Evolutionary conservation across 768 basidiomycete species (phyloP).

Genomic region (Lactifluus volemus): DNA sequence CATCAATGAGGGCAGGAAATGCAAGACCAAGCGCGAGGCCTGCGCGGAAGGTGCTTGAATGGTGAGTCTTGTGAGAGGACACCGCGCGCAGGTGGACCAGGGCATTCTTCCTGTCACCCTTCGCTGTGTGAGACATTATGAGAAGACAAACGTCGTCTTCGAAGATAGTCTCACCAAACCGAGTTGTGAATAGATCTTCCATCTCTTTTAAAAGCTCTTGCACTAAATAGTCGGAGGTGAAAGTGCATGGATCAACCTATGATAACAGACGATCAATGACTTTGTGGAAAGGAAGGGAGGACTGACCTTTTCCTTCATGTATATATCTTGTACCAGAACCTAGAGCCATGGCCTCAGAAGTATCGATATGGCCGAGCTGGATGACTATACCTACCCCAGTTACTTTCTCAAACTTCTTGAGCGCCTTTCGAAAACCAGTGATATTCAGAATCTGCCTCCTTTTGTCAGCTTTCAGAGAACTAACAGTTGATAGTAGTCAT

Average conservation of each 20-base stretch:
- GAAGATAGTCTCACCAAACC: slow-evolving; percentile 52
- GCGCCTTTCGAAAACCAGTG: slow-evolving; percentile 79
- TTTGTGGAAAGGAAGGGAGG: neutral
- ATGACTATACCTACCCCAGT: slow-evolving; percentile 47
- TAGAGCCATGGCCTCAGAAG: slow-evolving; percentile 22
- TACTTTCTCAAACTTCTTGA: slow-evolving; percentile 81
- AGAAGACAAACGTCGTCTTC: neutral
- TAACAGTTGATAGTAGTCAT: slow-evolving; percentile 11
- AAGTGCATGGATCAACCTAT: slow-evolving; percentile 58
- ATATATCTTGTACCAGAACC: slow-evolving; percentile 65
- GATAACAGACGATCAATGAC: neutral
- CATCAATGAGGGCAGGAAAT: slow-evolving; percentile 56
- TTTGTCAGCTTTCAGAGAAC: slow-evolving; percentile 12
- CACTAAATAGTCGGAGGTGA: slow-evolving; percentile 55
- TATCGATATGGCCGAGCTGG: neutral
- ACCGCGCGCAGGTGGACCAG: slow-evolving; percentile 53
- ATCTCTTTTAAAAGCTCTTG: slow-evolving; percentile 62
- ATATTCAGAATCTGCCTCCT: slow-evolving; percentile 67
- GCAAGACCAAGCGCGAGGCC: slow-evolving; percentile 67
- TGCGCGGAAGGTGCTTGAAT: slow-evolving; percentile 65
- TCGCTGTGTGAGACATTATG: slow-evolving; percentile 27
- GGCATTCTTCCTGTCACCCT: slow-evolving; percentile 76
- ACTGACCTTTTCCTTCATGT: slow-evolving; percentile 68
- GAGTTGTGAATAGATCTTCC: slow-evolving; percentile 65
- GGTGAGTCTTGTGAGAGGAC: slow-evolving; percentile 44